Evolutionary conservation across 306 rosid species (phyloP).

Genomic region (Potentilla sterilis): DNA sequence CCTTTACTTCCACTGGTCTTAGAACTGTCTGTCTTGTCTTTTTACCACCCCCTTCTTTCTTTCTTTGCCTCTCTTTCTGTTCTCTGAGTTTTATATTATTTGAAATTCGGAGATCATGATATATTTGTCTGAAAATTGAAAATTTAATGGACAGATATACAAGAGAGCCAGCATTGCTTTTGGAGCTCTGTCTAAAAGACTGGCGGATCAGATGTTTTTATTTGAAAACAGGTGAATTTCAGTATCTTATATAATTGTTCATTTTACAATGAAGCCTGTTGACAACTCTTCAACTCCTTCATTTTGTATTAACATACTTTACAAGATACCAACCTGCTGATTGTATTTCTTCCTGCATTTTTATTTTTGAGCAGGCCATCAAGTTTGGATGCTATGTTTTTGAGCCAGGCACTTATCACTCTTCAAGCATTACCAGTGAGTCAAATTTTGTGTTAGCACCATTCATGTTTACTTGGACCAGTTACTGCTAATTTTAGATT

Average conservation of each 20-base stretch:
- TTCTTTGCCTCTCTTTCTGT: background rate
- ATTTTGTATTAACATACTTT: conserved; percentile 9
- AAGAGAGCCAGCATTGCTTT: conserved; percentile 64
- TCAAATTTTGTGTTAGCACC: conserved; percentile 18
- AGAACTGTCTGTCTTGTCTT: background rate
- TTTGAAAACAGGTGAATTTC: conserved; percentile 66
- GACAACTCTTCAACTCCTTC: background rate
- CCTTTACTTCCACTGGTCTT: conserved; percentile 8
- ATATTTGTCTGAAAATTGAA: background rate
- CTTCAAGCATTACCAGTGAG: conserved; percentile 93
- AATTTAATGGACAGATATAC: conserved; percentile 63
- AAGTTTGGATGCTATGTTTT: conserved; percentile 87
- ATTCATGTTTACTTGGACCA: background rate
- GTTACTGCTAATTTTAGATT: background rate
- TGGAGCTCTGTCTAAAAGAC: conserved; percentile 62
- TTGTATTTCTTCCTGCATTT: conserved; percentile 19
- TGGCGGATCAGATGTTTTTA: conserved; percentile 68
- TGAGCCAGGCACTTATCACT: conserved; percentile 68
- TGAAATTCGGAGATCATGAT: conserved; percentile 1
- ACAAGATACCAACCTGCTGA: conserved; percentile 7
- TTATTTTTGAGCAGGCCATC: conserved; percentile 67
- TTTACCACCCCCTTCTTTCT: background rate
- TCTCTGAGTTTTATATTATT: background rate
- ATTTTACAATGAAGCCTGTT: conserved; percentile 5
- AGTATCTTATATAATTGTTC: conserved; percentile 1